Evolutionary conservation across 768 basidiomycete species (phyloP).

Genomic region (Scleroderma bovista): DNA sequence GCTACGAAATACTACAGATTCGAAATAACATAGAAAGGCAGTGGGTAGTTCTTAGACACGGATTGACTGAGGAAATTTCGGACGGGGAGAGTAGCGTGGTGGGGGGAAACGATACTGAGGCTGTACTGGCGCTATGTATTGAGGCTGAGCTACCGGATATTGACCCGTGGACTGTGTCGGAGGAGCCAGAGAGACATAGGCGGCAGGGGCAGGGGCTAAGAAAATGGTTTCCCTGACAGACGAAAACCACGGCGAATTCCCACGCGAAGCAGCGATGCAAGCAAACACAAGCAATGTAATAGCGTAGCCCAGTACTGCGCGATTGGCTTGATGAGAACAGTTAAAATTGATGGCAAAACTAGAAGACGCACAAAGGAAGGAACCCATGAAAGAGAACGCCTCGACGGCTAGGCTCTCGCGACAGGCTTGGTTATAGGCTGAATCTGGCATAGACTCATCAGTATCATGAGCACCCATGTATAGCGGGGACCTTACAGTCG

Average conservation of each 20-base stretch:
- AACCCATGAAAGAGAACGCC: conserved; percentile 34
- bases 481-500: not conserved
- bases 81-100: not conserved
- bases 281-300: conserved; percentile 18
- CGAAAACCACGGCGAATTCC: conserved; percentile 27
- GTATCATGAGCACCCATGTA: not conserved
- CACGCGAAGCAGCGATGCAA: conserved; percentile 22
- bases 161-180: conserved; percentile 12
- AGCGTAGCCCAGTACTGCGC: conserved; percentile 30
- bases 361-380: conserved; percentile 28
- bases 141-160: conserved; percentile 7
- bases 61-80: not conserved
- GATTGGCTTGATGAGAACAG: not conserved
- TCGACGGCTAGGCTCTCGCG: conserved; percentile 25
- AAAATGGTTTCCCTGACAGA: conserved; percentile 28
- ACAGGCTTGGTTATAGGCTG: conserved; percentile 14
- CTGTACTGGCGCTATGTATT: conserved; percentile 1
- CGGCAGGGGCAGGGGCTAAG: no score
- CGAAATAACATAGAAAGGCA: no score
- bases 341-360: not conserved
- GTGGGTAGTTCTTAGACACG: not conserved
- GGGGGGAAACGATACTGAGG: conserved; percentile 3
- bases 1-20: not conserved
- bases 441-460: conserved; percentile 8
- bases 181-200: conserved; percentile 1